phyloP scores from a whole-genome alignment of 2,329 filamentous ascomycete genomes.

The Nemania abortiva region DNA sequence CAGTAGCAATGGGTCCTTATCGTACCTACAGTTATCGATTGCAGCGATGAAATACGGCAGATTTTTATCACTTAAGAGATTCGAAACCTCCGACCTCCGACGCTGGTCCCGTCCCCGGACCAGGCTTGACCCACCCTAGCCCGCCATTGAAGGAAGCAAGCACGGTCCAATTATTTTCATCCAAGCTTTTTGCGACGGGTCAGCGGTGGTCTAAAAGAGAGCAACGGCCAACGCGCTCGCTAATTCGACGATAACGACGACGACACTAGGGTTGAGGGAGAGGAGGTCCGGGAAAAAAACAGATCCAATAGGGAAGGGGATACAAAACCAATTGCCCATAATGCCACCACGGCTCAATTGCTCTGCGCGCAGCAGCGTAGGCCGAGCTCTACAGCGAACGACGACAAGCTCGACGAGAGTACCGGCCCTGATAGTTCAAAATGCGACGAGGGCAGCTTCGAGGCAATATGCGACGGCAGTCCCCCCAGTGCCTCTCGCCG shows the following conservation, averaged over 20 bases:
- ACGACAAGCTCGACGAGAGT: slow-evolving; percentile 39
- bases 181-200: slow-evolving; percentile 32
- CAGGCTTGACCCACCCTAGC: background rate
- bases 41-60: slow-evolving; percentile 42
- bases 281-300: background rate
- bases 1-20: too few relatives aligned
- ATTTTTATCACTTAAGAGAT: too few relatives aligned
- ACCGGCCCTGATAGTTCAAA: slow-evolving; percentile 35
- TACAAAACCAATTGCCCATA: slow-evolving; percentile 6
- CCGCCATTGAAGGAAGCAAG: slow-evolving; percentile 2
- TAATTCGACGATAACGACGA: slow-evolving; percentile 16
- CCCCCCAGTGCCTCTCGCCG: slow-evolving; percentile 39
- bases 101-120: background rate
- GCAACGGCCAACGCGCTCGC: slow-evolving; percentile 1
- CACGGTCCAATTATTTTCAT: slow-evolving; percentile 34
- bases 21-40: slow-evolving; percentile 24
- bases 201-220: slow-evolving; percentile 4
- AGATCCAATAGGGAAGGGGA: background rate
- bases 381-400: slow-evolving; percentile 42
- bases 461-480: slow-evolving; percentile 48
- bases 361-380: slow-evolving; percentile 43
- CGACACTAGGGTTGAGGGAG: slow-evolving; percentile 21
- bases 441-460: slow-evolving; percentile 31
- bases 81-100: slow-evolving; percentile 29
- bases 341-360: slow-evolving; percentile 48